Conservation (phyloP, 2,329 filamentous ascomycete genomes). For the Knufia fluminis region DNA sequence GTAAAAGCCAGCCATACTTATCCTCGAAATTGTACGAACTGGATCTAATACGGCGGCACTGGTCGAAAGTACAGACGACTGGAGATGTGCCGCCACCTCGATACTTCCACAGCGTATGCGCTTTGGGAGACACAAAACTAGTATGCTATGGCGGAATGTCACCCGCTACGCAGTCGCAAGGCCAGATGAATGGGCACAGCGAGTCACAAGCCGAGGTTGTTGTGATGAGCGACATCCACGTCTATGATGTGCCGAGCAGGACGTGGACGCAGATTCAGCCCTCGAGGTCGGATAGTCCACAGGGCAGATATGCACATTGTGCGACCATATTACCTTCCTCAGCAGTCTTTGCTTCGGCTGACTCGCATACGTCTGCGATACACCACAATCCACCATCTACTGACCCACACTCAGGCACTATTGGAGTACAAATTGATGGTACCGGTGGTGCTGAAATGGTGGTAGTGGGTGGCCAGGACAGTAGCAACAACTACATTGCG, state of each 20-base stretch:
- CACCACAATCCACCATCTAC: constrained; percentile 76
- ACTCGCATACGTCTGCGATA: constrained; percentile 74
- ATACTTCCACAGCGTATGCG: constrained; percentile 95
- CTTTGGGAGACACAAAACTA: constrained; percentile 86
- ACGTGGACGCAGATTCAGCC: constrained; percentile 72
- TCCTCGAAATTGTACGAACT: constrained; percentile 90
- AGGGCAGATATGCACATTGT: constrained; percentile 94
- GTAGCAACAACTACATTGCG: constrained; percentile 94
- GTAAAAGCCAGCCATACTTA: constrained; percentile 70
- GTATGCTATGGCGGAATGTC: constrained; percentile 99
- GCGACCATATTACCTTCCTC: constrained; percentile 85
- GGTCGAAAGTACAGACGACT: constrained; percentile 75
- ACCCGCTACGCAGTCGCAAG: constrained; percentile 42
- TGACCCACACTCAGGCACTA: constrained; percentile 81
- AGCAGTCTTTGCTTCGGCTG: constrained; percentile 74
- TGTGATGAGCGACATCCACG: constrained; percentile 96
- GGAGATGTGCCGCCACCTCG: constrained; percentile 83
- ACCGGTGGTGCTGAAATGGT: constrained; percentile 93
- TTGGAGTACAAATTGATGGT: constrained; percentile 83
- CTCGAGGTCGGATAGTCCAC: constrained; percentile 64
- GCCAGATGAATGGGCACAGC: constrained; percentile 26
- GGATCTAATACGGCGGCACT: constrained; percentile 82
- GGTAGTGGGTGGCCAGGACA: constrained; percentile 91
- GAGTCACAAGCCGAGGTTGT: constrained; percentile 77
- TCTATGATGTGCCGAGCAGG: constrained; percentile 75